Base-by-base conservation (phyloP, 78 protist genomes). In the Dictyostelium intermedium region DNA sequence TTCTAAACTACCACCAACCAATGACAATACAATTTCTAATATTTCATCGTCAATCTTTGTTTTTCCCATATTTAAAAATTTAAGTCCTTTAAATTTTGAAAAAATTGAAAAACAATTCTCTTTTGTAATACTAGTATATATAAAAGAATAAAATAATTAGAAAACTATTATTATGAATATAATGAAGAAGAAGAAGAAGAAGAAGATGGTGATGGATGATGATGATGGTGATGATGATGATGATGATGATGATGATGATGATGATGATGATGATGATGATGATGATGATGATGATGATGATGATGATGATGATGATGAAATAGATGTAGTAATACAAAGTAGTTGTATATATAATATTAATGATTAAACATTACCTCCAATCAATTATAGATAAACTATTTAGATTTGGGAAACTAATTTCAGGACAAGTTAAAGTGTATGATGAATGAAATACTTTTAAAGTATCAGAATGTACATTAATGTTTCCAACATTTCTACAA, bases 401-500 rank as follows among this genome's bases (percentile, higher is more conserved):
- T 37, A 86, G 6, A 77, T 76, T 77, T 35, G 81, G 78, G 27
- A 86, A 78, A 35, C 63, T 6, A 23, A 85, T 56, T 56, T 86
- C 84, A 16, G 34, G n/a, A 25, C 73, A 60, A 35, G 34, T 18
- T 34, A 11, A 14, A 32, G 85, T 86, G 27, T 86, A 13, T 3
- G 92, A 86, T 8, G 39, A 43, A 77, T 78, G 78, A 34, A 86
- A 50, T 23, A 41, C 20, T 61, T 11, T 13, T 56, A 86, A 25
- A 7, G 45, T 45, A 5, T 47, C 43, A 0, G 83, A 78, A 2
- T 23, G 23, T 8, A 27, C 77, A 27, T 27, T 60, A 20, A 86
- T 78, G 13, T 60, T 27, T 7, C 13, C 10, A 30, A 77, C 92
- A 53, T 86, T 77, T n/a, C 92, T 35, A 77, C 92, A 86, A 27